Evolutionary conservation across 2,329 filamentous ascomycete species (phyloP).

Genomic region (Verticillium longisporum): DNA sequence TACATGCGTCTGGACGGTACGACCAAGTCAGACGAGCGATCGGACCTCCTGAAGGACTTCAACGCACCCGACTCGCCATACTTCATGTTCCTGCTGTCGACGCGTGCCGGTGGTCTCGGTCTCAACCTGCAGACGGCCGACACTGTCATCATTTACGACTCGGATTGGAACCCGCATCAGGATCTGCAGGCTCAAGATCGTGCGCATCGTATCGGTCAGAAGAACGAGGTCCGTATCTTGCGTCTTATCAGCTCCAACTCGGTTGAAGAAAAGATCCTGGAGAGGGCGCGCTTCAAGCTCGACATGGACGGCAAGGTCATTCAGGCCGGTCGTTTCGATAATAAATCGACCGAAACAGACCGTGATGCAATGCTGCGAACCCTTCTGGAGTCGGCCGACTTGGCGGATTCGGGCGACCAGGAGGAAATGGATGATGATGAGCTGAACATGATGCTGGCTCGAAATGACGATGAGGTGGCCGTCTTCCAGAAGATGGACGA

Average conservation of each 20-base stretch:
- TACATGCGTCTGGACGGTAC: constrained; percentile 94
- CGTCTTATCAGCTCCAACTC: constrained; percentile 94
- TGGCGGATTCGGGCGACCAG: constrained; percentile 64
- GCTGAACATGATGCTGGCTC: constrained; percentile 87
- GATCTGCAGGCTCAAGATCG: constrained; percentile 99
- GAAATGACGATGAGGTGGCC: constrained; percentile 70
- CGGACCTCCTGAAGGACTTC: constrained; percentile 80
- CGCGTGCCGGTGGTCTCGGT: constrained; percentile 94
- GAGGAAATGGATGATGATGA: constrained; percentile 99
- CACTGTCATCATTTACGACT: constrained; percentile 99
- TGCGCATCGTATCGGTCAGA: constrained; percentile 99
- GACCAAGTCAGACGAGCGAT: constrained; percentile 95
- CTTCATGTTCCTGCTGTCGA: constrained; percentile 98
- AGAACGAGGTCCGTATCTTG: constrained; percentile 97
- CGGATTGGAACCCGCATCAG: constrained; percentile 99
- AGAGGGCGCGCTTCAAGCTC: constrained; percentile 93
- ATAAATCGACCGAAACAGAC: constrained; percentile 97
- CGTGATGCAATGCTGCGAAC: constrained; percentile 95
- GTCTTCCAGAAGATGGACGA: constrained; percentile 80
- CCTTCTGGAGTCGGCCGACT: constrained; percentile 76
- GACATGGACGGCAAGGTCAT: constrained; percentile 99
- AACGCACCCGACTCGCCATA: constrained; percentile 87
- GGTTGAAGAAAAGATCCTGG: constrained; percentile 96
- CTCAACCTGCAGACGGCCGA: constrained; percentile 96
- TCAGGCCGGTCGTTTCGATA: constrained; percentile 97